A percentile compares a stretch with the other conserved stretches of the same genome.
phyloP scores from a whole-genome alignment of 108 stramenopile genomes.

The Cyclotella atomus region DNA sequence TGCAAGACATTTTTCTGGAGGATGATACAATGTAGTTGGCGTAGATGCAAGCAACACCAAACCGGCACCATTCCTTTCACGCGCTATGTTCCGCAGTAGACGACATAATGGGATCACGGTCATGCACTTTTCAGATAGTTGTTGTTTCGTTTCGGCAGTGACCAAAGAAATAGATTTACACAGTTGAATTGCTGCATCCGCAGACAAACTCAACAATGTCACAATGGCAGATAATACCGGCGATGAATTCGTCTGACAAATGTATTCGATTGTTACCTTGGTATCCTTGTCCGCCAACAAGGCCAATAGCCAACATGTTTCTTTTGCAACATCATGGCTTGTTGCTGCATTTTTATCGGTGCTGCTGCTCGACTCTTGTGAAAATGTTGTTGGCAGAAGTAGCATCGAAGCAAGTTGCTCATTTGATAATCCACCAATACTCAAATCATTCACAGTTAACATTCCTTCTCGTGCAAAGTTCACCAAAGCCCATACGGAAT shows the following conservation, averaged over 20 bases:
- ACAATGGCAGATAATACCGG: neutral
- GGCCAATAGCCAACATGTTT: slow-evolving; percentile 42
- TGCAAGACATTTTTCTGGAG: slow-evolving; percentile 20
- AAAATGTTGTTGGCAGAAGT: neutral
- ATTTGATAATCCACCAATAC: slow-evolving; percentile 6
- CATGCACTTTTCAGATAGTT: neutral
- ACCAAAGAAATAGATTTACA: too few species aligned
- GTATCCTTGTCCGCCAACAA: slow-evolving; percentile 19
- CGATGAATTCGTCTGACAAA: slow-evolving; percentile 2
- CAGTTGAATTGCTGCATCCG: slow-evolving; percentile 24
- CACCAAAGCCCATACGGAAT: slow-evolving; percentile 31
- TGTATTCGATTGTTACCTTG: slow-evolving; percentile 7
- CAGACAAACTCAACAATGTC: slow-evolving; percentile 3
- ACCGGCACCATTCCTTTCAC: slow-evolving; percentile 3
- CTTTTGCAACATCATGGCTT: slow-evolving; percentile 34
- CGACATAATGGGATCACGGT: slow-evolving; percentile 35
- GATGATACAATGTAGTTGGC: neutral
- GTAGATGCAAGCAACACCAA: neutral
- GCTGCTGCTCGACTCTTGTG: neutral
- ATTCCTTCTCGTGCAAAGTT: slow-evolving; percentile 30
- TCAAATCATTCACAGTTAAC: neutral
- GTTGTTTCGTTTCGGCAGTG: neutral
- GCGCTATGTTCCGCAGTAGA: slow-evolving; percentile 27
- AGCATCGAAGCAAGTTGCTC: slow-evolving; percentile 1
- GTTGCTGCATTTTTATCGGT: slow-evolving; percentile 1